Conservation (phyloP, 768 basidiomycete species). For the Tylopilus felleus region DNA sequence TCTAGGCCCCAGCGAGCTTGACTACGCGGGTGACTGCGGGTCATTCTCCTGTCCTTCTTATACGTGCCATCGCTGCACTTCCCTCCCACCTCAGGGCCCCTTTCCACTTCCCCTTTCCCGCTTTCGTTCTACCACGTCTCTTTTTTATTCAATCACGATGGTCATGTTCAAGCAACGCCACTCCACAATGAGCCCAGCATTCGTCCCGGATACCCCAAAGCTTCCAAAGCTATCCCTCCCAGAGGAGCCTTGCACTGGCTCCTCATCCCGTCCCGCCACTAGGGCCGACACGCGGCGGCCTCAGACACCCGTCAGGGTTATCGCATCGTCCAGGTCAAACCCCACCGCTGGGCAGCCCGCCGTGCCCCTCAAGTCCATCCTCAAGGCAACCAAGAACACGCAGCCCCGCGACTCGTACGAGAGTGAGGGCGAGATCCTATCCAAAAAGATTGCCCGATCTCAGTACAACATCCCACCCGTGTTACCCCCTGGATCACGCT, state of each 20-base stretch:
- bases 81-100: no score
- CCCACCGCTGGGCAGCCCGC: conserved; percentile 22
- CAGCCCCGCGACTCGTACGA: conserved; percentile 24
- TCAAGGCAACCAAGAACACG: conserved; percentile 25
- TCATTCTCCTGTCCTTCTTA: conserved; percentile 8
- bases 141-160: conserved; percentile 24
- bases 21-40: conserved; percentile 29
- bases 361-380: conserved; percentile 28
- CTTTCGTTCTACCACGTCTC: conserved; percentile 18
- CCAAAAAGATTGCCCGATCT: conserved; percentile 21
- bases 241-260: neutral
- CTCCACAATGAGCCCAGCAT: conserved; percentile 11
- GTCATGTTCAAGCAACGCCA: conserved; percentile 25
- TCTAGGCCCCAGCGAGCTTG: conserved; percentile 14
- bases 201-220: conserved; percentile 24
- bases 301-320: conserved; percentile 15
- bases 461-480: conserved; percentile 23
- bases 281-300: conserved; percentile 18
- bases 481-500: conserved; percentile 21
- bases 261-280: conserved; percentile 16
- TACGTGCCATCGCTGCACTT: neutral
- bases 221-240: conserved; percentile 18
- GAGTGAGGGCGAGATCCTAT: conserved; percentile 27
- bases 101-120: neutral
- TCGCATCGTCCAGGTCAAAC: conserved; percentile 18